Percentiles rank a stretch among this genome's conserved stretches.
Evolutionary conservation across 2,329 filamentous ascomycete species (phyloP).

Genomic region (Drechmeria coniospora): DNA sequence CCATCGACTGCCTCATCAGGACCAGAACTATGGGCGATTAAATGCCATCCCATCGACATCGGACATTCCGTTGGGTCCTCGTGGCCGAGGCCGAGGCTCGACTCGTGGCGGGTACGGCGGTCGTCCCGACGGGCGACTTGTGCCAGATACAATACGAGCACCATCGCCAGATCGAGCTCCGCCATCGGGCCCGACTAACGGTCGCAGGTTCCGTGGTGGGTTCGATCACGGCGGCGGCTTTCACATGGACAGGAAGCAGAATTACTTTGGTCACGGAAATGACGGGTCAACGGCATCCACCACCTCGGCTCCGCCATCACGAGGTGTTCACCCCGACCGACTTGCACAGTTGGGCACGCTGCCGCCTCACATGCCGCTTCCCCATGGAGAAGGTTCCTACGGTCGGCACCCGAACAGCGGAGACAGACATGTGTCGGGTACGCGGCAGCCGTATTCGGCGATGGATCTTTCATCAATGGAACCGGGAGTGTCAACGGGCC

Average conservation of each 20-base stretch:
- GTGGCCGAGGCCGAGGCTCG: conserved; percentile 30
- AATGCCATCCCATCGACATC: conserved; percentile 33
- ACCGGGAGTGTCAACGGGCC: conserved; percentile 18
- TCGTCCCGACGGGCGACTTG: conserved; percentile 27
- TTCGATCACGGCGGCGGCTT: conserved; percentile 23
- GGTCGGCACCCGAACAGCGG: conserved; percentile 17
- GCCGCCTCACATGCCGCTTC: conserved; percentile 4
- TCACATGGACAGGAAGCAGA: conserved; percentile 28
- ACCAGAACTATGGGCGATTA: conserved; percentile 47
- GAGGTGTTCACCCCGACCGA: conserved; percentile 33
- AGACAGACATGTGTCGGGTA: conserved; percentile 12
- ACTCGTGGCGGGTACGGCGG: conserved; percentile 20
- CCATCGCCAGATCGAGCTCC: conserved; percentile 34
- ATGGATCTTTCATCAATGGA: conserved; percentile 12
- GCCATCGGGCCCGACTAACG: conserved; percentile 37
- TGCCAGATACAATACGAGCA: conserved; percentile 23
- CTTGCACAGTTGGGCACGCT: conserved; percentile 27
- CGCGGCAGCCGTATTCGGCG: conserved; percentile 8
- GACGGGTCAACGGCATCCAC: conserved; percentile 11
- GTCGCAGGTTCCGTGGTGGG: conserved; percentile 28
- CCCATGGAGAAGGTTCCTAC: conserved; percentile 13
- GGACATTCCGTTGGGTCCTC: conserved; percentile 40
- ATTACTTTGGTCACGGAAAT: conserved; percentile 15
- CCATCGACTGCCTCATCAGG: conserved; percentile 34
- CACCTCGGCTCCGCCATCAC: conserved; percentile 12